Base-by-base conservation (phyloP, 2,329 filamentous ascomycete genomes). In the Myotisia sp. region DNA sequence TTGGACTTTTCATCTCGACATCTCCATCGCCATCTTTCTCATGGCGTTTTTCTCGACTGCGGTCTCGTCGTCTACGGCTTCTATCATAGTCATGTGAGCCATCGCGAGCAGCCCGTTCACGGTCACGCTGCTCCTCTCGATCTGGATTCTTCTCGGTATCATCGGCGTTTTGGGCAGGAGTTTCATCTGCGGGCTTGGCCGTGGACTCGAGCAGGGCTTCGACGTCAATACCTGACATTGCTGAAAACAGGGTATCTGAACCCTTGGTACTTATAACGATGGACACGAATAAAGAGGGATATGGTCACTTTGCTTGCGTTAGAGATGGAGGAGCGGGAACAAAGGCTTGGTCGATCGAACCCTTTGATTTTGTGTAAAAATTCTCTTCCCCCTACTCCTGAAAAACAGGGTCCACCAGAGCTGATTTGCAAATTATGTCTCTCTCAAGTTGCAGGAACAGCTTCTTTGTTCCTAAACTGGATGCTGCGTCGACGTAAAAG, bases 161-260 rank as follows among this genome's bases (percentile, higher is more conserved):
- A 44, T 66, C 63, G 43, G 74, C 70, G 42, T 73, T 71, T 45
- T 63, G 53, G 38, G 60, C 58, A 34, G 58, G 44, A 19, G 51
- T 50, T 17, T 37, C 29, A 8, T 20, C 13, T 17, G 32, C 28
- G 29, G 68, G 66, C 54, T 75, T 76, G 34, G 81, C 82, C 42
- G 81, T 83, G 33, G 80, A 82, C 60, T 93, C 85, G 47, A 94
- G 75, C 44, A 94, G 71, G 45, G 84, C 83, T 67, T 94, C 86
- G 49, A 94, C 83, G 54, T 92, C 84, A 47, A 78, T 64, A 56
- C 68, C 69, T 54, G 75, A 75, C 75, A 79, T 79, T 16, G 47
- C 47, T 64, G 59, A 49, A 34, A 33, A 43, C 41, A 44, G 42
- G 45, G 39, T 42, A 42, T 41, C 41, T 41, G 42, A 45, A 47